Conservation (phyloP, 2,329 filamentous ascomycete genomes). For the Emericellopsis cladophorae region DNA sequence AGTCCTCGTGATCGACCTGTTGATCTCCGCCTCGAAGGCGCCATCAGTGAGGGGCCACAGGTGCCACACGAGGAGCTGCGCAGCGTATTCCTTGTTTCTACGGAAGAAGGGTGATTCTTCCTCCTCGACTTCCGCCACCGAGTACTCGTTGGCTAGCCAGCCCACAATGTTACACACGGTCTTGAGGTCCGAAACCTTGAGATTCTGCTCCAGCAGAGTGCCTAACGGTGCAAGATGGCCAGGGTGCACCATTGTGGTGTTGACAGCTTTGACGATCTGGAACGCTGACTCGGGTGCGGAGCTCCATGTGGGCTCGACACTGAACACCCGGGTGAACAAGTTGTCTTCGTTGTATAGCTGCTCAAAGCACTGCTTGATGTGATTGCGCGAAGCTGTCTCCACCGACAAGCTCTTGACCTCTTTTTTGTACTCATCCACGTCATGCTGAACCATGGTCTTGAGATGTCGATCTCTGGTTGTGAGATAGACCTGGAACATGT, state of each 20-base stretch:
- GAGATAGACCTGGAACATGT: slow-evolving; percentile 41
- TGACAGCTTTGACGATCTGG: slow-evolving; percentile 31
- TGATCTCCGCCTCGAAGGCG: slow-evolving; percentile 41
- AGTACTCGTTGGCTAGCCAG: slow-evolving; percentile 46
- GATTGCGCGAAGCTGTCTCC: slow-evolving; percentile 44
- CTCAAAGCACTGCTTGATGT: slow-evolving; percentile 47
- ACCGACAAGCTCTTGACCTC: slow-evolving; percentile 34
- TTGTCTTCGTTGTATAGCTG: slow-evolving; percentile 40
- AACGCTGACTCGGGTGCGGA: slow-evolving; percentile 36
- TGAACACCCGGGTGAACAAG: slow-evolving; percentile 42
- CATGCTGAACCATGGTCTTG: slow-evolving; percentile 37
- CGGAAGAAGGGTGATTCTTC: slow-evolving; percentile 39
- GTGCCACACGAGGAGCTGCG: slow-evolving; percentile 40
- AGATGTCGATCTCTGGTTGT: slow-evolving; percentile 40
- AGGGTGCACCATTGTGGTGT: slow-evolving; percentile 37
- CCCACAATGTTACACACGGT: slow-evolving; percentile 42
- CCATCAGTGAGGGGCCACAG: slow-evolving; percentile 44
- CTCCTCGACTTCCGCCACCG: slow-evolving; percentile 42
- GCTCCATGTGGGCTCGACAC: slow-evolving; percentile 40
- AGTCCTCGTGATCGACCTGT: slow-evolving; percentile 38
- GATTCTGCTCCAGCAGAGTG: slow-evolving; percentile 31
- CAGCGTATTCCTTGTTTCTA: slow-evolving; percentile 43
- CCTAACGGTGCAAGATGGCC: slow-evolving; percentile 41
- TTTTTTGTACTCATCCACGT: slow-evolving; percentile 39
- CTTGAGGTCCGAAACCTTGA: slow-evolving; percentile 33